Evolutionary conservation across 2,329 filamentous ascomycete species (phyloP).

Genomic region (Sporothrix phasma): DNA sequence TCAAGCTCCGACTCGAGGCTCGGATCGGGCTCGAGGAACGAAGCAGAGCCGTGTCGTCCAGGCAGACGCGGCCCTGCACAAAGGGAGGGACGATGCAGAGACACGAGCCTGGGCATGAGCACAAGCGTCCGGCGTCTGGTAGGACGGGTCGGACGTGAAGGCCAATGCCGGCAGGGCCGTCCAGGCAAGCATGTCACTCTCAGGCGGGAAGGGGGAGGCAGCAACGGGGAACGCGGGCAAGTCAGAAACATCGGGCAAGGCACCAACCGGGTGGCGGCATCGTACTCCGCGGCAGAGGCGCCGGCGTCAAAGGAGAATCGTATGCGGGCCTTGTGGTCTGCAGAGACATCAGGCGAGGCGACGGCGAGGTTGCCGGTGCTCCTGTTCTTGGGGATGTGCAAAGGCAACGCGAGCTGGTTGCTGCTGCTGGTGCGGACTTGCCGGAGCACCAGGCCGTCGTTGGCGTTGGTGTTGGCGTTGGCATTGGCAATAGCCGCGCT

Average conservation of each 20-base stretch:
- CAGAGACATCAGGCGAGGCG: conserved; percentile 34
- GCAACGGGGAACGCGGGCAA: not conserved
- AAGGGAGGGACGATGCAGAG: not conserved
- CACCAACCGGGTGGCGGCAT: conserved; percentile 64
- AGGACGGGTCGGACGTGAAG: not conserved
- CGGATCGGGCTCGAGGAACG: not conserved
- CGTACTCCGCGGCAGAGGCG: conserved; percentile 50
- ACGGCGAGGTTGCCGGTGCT: conserved; percentile 53
- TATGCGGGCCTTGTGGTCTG: conserved; percentile 47
- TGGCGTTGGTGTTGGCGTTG: conserved; percentile 17
- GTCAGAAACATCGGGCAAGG: too few relatives aligned
- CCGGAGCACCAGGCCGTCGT: not conserved
- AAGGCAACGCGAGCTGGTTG: conserved; percentile 35
- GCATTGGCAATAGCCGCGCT: too few relatives aligned
- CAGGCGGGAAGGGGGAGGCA: not conserved
- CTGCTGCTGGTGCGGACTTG: conserved; percentile 27
- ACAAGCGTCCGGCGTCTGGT: not conserved
- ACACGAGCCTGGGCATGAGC: not conserved
- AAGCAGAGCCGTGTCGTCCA: not conserved
- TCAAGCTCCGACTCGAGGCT: not conserved
- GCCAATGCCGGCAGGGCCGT: not conserved
- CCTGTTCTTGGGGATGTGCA: conserved; percentile 52
- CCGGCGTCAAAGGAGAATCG: conserved; percentile 71
- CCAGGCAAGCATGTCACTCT: not conserved
- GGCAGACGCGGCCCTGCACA: not conserved